Evolutionary conservation across 2,329 filamentous ascomycete genomes (phyloP).

Genomic region (Dactylellina sp.): DNA sequence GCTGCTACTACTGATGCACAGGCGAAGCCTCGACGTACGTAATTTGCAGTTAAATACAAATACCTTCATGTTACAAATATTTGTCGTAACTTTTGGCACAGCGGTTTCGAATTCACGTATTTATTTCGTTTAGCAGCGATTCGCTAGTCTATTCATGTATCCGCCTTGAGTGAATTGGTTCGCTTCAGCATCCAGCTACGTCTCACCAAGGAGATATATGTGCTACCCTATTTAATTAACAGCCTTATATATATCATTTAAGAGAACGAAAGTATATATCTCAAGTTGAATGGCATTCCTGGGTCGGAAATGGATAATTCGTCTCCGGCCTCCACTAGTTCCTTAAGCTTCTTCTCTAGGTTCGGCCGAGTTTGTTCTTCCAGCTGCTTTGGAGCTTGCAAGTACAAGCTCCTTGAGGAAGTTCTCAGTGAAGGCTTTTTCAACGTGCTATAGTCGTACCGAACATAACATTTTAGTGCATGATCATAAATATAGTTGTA

Average conservation of each 20-base stretch:
- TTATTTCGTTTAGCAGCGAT: no score
- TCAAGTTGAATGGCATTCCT: constrained; percentile 60
- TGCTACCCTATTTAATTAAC: no score
- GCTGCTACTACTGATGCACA: constrained; percentile 75
- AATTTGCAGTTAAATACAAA: not conserved
- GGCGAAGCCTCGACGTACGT: constrained; percentile 33
- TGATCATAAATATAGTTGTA: not conserved
- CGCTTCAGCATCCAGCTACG: no score
- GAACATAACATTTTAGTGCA: not conserved
- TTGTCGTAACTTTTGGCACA: not conserved
- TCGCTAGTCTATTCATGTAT: no score
- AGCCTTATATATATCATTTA: not conserved
- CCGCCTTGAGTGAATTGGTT: no score
- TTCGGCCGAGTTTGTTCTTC: constrained; percentile 88
- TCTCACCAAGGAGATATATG: no score
- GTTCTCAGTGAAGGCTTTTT: constrained; percentile 90
- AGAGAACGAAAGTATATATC: constrained; percentile 59
- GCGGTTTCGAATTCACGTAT: no score
- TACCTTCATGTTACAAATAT: not conserved
- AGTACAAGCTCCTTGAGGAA: constrained; percentile 87
- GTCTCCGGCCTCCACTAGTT: constrained; percentile 82
- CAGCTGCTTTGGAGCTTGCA: constrained; percentile 82
- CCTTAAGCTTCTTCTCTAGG: constrained; percentile 78
- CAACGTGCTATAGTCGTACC: constrained; percentile 63
- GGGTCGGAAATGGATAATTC: constrained; percentile 78